Evolutionary conservation across 352 stramenopile genomes (phyloP), one percentile per base, ranked within the genome.

Genomic region (Globisporangium parvum): DNA sequence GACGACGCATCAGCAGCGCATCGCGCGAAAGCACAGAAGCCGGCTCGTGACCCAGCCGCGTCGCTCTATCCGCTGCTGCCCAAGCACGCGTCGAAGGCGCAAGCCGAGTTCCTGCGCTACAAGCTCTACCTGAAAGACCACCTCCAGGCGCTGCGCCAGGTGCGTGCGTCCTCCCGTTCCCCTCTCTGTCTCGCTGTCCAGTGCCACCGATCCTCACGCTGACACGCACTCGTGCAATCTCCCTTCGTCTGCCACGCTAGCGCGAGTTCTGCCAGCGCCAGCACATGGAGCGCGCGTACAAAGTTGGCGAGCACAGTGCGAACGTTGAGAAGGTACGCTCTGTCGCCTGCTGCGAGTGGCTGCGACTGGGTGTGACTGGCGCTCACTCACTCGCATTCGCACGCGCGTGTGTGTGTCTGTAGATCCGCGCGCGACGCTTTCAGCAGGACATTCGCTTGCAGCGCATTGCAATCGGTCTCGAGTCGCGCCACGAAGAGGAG

Each of bases 81-180:
- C 3, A 53, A 56, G 9, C 14, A 20, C 15, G 56, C 55, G 1
- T 73, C 59, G 0, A 83, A 76, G 46, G 65, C 70, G 11, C 63
- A 76, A 51, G 66, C 69, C 12, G 72, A 88, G 56, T 77, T 75
- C 40, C 49, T 85, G 39, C 73, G 77, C n/a, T 91, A 91, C 65
- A 89, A 87, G 35, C 48, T 88, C 9, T 68, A 75, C 10, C 54
- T 88, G 14, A 87, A 88, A 55, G 73, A 86, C 44, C 78, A 88
- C 48, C 59, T 91, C 6, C 72, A 84, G 37, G 71, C 83, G 47
- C 60, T 89, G 9, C 74, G 75, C 0, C 73, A 73, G 48, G 72
- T 78, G 50, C 21, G 72, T 78, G 50, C 21, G 65, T 46, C 18
- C 5, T 50, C 15, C 14, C 45, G 3, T 41, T 5, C 33, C 2